Evolutionary conservation across 306 rosid genomes (phyloP), one percentile per base, ranked within the genome.

Genomic region (Senna siamea): DNA sequence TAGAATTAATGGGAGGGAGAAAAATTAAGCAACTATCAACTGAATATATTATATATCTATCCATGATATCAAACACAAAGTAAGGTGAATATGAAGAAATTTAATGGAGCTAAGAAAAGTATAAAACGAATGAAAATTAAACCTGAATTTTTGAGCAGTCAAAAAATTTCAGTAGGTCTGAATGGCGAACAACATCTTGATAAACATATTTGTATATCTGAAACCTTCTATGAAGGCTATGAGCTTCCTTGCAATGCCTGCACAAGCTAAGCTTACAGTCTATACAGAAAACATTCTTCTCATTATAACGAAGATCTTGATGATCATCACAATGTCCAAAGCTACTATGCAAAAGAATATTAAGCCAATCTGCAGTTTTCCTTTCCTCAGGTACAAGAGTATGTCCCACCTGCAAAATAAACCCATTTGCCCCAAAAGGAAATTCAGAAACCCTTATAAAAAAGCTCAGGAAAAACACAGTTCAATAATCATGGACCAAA

Each of bases 111-210:
- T 15, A 38, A 59, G 18, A 44, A 11, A 6, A 11, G 22, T 12
- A 43, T 17, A 66, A 58, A 51, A 64, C 37, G 4, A 32, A n/a
- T n/a, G n/a, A n/a, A n/a, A n/a, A n/a, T 52, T 38, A 23, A 50
- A 94, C 99, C 99, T 94, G 99, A 83, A 94, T 90, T 75, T 81
- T 84, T 19, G 92, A 83, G 86, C 98, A 92, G 78, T 94, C 93
- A 37, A 90, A 89, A 70, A 76, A 80, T 72, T 94, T 87, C 77
- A 92, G 92, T 62, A 92, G 66, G 35, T 94, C 96, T 0, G 87
- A 85, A 67, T 85, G 88, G 47, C 97, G 96, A 64, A 92, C 84
- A 3, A 94, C 99, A 70, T 94, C 90, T 54, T 87, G 93, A 75
- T 87, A 92, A 14, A 93, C 91, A 30, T 94, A 94, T 66, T 87